phyloP scores from a whole-genome alignment of 148 eudicot species.

The Polygonum aviculare region DNA sequence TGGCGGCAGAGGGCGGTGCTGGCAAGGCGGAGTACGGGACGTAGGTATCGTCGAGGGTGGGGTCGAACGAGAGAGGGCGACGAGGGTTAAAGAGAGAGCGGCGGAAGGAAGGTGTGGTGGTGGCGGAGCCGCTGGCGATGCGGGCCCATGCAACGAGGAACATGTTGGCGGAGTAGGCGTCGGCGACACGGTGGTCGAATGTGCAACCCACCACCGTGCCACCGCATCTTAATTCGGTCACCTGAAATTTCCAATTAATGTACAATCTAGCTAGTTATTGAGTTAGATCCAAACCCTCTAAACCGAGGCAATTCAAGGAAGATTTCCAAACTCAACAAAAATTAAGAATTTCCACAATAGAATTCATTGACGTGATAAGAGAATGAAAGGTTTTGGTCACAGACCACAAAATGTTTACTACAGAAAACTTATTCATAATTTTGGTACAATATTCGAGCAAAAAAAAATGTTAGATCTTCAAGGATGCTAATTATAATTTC shows the following conservation, averaged over 20 bases:
- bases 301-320: too few species aligned
- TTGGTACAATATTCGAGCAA: too few species aligned
- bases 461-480: too few species aligned
- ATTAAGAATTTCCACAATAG: too few species aligned
- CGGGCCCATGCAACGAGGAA: constrained; percentile 51
- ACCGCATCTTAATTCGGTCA: constrained; percentile 29
- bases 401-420: too few species aligned
- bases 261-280: not conserved
- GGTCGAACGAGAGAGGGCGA: constrained; percentile 18
- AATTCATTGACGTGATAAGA: too few species aligned
- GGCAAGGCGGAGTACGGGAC: constrained; percentile 22
- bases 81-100: constrained; percentile 44
- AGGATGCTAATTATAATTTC: too few species aligned
- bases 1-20: not conserved
- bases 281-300: too few species aligned
- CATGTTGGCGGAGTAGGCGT: constrained; percentile 49
- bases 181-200: constrained; percentile 43
- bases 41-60: constrained; percentile 17
- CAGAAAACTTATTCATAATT: too few species aligned
- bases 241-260: not conserved
- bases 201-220: constrained; percentile 40
- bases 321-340: too few species aligned
- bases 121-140: constrained; percentile 18
- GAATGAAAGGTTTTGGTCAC: too few species aligned
- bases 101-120: constrained; percentile 25